Base-by-base conservation (phyloP, 2,329 filamentous ascomycete species). In the Ploettnerulaceae sp. region DNA sequence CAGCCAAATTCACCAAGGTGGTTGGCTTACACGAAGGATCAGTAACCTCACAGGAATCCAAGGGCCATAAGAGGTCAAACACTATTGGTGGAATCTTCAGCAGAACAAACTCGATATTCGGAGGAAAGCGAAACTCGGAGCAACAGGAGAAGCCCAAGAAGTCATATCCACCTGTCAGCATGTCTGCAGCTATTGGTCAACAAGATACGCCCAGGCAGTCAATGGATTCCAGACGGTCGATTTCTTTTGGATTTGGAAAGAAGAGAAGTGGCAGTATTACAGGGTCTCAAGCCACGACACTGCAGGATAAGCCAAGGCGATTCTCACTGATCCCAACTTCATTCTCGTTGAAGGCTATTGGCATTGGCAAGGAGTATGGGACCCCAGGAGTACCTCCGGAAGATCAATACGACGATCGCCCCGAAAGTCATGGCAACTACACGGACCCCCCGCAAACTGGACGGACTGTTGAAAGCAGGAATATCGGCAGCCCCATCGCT, bases 71-170 rank as follows among this genome's bases (percentile, higher is more conserved):
- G 64, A 72, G 81, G 62, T 87, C 83, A 20, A 83, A 79, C 69
- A 86, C 86, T 54, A 87, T 87, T 70, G 89, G 81, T 62, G 89
- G 79, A 67, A 79, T 96, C 48, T 86, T 95, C 66, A 87, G 89
- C 32, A 82, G 90, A 52, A 88, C 82, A 55, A 86, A 84, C 11
- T 93, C 88, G 7, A 74, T 93, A 49, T 90, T 93, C 62, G 82
- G 85, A n/a, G 75, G 79, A 29, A 69, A 68, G 36, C 56, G 61
- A 6, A 48, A 55, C 22, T n/a, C n/a, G n/a, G n/a, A n/a, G n/a
- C 61, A 34, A 11, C 28, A 49, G 3, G 81, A 87, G 64, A 82
- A 82, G 53, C 70, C 77, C 43, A 82, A 80, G 64, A 83, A 78
- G 54, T 94, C 55, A 9, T 66, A 96, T 61, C 91, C 91, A 46